These are phyloP conservation scores for Saussurea involucrata DNA, from an alignment of 129 eudicot genomes.

Conservation along the genomic window DNA sequence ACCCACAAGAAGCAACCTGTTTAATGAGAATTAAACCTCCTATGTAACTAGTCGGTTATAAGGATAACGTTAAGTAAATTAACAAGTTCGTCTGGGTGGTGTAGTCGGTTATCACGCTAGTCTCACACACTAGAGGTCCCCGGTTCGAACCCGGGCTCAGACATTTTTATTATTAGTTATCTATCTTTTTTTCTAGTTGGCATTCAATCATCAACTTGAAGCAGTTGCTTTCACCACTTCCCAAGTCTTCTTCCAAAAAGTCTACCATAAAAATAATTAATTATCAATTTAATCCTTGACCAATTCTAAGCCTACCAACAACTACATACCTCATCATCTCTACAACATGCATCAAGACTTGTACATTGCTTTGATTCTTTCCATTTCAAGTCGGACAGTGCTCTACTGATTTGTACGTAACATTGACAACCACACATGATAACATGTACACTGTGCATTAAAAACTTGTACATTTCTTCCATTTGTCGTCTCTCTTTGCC, in stretches of 20 bases:
- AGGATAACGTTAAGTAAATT: background rate
- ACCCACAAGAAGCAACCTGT: no score
- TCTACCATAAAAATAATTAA: background rate
- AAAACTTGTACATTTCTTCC: background rate
- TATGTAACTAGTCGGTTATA: no score
- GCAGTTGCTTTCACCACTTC: conserved; percentile 1
- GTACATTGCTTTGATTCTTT: background rate
- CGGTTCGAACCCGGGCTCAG: conserved; percentile 99
- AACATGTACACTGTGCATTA: background rate
- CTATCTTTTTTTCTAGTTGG: background rate
- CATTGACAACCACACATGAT: background rate
- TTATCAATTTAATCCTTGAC: conserved; percentile 1
- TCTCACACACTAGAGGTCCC: conserved; percentile 96
- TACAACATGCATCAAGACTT: background rate
- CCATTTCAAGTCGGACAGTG: background rate
- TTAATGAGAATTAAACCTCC: no score
- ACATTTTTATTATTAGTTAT: conserved; percentile 6
- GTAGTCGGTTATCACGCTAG: conserved; percentile 90
- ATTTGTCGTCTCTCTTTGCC: background rate
- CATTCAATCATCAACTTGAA: conserved; percentile 8
- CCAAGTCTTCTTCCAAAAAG: conserved; percentile 2
- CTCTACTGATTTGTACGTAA: background rate
- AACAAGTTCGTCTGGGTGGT: conserved; percentile 70
- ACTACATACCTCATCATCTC: background rate
- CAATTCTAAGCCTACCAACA: conserved; percentile 2